Percentiles rank a stretch among this genome's conserved stretches.
These are phyloP conservation scores for Alternaria sp. DNA, from an alignment of 2,329 filamentous ascomycete species.

Conservation along the genomic window DNA sequence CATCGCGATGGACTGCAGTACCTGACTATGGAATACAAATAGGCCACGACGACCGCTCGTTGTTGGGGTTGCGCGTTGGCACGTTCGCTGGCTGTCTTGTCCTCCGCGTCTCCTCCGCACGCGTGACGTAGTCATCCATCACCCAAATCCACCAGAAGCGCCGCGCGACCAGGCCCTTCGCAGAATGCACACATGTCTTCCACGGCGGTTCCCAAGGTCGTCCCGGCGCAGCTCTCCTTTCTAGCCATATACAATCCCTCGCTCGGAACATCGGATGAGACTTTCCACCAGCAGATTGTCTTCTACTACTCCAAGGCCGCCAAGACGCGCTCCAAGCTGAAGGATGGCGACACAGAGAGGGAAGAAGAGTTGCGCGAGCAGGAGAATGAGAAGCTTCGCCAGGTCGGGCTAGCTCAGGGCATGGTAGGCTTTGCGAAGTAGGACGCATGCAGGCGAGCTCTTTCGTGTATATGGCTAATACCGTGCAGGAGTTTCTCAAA, in stretches of 20 bases:
- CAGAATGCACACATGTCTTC: constrained; percentile 32
- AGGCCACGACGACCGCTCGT: constrained; percentile 5
- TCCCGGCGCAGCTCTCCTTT: constrained; percentile 86
- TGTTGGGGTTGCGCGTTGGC: background rate
- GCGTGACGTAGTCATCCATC: constrained; percentile 10
- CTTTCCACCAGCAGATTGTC: constrained; percentile 81
- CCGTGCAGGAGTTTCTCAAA: constrained; percentile 72
- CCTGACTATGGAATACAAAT: constrained; percentile 7
- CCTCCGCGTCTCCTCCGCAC: constrained; percentile 3
- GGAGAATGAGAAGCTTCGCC: constrained; percentile 83
- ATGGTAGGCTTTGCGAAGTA: constrained; percentile 87
- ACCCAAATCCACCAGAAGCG: background rate
- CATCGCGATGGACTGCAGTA: constrained; percentile 3
- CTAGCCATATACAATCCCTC: constrained; percentile 94
- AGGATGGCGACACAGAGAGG: constrained; percentile 35
- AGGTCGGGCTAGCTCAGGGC: constrained; percentile 94
- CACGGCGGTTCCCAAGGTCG: constrained; percentile 49
- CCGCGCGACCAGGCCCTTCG: constrained; percentile 5
- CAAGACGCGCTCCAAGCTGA: constrained; percentile 37
- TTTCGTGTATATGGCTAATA: background rate
- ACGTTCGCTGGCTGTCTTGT: background rate
- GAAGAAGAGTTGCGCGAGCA: constrained; percentile 61
- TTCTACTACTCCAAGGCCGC: constrained; percentile 76
- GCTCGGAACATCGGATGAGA: constrained; percentile 74
- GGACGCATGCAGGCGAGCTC: constrained; percentile 4